These are phyloP conservation scores for Tetratostichococcus sp. DNA, from an alignment of 139 green algal genomes.

Conservation along the genomic window DNA sequence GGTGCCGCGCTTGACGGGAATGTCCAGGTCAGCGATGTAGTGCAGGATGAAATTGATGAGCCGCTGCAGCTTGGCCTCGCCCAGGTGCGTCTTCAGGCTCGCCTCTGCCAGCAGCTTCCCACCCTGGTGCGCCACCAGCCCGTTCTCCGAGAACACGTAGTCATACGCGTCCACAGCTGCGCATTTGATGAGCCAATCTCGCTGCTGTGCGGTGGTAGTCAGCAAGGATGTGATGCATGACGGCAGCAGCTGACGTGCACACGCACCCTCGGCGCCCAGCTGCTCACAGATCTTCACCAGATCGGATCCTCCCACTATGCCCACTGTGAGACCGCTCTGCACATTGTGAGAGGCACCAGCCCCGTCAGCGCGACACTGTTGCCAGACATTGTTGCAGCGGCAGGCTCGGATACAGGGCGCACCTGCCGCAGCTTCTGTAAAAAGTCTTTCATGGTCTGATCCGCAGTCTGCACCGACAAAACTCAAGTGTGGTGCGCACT, in stretches of 20 bases:
- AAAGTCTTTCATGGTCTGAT: constrained; percentile 68
- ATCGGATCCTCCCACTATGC: constrained; percentile 96
- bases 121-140: constrained; percentile 90
- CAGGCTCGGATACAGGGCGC: background rate
- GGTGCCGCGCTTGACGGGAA: constrained; percentile 97
- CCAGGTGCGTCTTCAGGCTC: constrained; percentile 43
- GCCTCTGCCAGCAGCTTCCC: constrained; percentile 49
- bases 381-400: too few species aligned
- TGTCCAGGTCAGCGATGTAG: constrained; percentile 96
- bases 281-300: constrained; percentile 95
- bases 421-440: constrained; percentile 86
- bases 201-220: too few species aligned
- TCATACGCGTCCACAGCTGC: constrained; percentile 81
- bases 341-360: too few species aligned
- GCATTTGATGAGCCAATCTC: too few species aligned
- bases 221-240: background rate
- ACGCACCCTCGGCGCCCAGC: constrained; percentile 82
- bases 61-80: constrained; percentile 50
- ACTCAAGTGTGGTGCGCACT: too few species aligned
- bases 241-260: too few species aligned
- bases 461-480: constrained; percentile 29
- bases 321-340: constrained; percentile 77
- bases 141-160: constrained; percentile 97
- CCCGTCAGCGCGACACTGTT: too few species aligned
- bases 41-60: constrained; percentile 43